These are phyloP conservation scores for Polyporus arcularius DNA, from an alignment of 768 basidiomycete species.

Conservation along the genomic window DNA sequence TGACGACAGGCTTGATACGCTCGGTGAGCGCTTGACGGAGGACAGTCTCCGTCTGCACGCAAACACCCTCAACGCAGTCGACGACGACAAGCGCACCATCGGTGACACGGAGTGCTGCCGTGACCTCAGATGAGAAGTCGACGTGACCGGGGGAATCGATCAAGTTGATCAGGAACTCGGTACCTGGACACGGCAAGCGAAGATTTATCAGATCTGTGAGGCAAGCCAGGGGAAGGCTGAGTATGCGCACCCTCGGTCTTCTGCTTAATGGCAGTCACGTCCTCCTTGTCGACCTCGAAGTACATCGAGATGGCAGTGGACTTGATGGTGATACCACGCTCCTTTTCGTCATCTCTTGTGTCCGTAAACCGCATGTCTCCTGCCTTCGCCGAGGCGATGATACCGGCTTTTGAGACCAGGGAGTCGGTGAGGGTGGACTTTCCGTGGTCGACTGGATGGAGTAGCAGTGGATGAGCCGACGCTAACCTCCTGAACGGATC, in stretches of 20 bases:
- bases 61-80: conserved; percentile 99
- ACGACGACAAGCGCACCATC: conserved; percentile 99
- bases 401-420: conserved; percentile 98
- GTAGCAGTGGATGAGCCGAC: not conserved
- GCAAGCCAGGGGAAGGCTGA: conserved; percentile 1
- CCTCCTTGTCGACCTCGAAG: conserved; percentile 93
- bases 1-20: conserved; percentile 98
- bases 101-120: conserved; percentile 98
- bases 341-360: conserved; percentile 97
- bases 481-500: not conserved
- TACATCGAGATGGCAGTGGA: conserved; percentile 99
- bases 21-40: conserved; percentile 95
- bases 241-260: conserved; percentile 78
- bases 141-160: conserved; percentile 99
- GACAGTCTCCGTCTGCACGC: conserved; percentile 99
- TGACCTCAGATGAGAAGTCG: conserved; percentile 99
- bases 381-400: conserved; percentile 92
- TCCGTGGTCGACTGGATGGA: conserved; percentile 90
- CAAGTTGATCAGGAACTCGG: conserved; percentile 99
- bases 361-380: conserved; percentile 98
- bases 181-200: conserved; percentile 45
- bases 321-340: conserved; percentile 99
- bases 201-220: conserved; percentile 14
- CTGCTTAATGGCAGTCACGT: conserved; percentile 83
- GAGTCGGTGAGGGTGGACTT: conserved; percentile 99